Conservation (phyloP, 352 stramenopile genomes). For the Pythium aristosporum region DNA sequence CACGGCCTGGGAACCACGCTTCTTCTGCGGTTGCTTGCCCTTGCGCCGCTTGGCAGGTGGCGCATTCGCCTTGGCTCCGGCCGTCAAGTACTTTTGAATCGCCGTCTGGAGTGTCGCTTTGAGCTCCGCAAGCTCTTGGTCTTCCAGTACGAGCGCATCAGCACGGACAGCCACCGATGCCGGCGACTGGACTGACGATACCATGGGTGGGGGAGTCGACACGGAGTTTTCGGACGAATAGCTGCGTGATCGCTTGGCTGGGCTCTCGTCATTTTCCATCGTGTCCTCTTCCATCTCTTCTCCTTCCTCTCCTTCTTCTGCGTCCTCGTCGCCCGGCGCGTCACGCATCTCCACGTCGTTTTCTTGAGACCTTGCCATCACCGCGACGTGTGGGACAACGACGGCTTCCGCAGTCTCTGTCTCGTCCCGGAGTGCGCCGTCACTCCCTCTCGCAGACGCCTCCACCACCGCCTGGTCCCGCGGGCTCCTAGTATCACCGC, state of each 20-base stretch:
- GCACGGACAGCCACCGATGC: conserved; percentile 26
- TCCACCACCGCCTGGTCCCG: neutral
- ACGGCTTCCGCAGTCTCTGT: neutral
- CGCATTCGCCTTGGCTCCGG: conserved; percentile 24
- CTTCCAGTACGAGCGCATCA: conserved; percentile 34
- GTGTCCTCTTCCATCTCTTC: conserved; percentile 13
- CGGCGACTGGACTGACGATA: conserved; percentile 13
- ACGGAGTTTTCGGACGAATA: conserved; percentile 16
- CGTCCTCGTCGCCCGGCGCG: neutral
- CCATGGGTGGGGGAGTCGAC: conserved; percentile 11
- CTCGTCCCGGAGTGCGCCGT: neutral
- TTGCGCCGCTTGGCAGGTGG: conserved; percentile 48
- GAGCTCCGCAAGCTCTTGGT: conserved; percentile 39
- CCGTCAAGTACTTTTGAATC: conserved; percentile 32
- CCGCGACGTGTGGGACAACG: neutral
- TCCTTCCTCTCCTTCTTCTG: neutral
- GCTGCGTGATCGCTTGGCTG: conserved; percentile 9
- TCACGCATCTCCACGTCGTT: neutral
- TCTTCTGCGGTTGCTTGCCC: conserved; percentile 45
- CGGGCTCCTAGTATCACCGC: neutral
- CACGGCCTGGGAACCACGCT: conserved; percentile 32
- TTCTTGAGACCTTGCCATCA: conserved; percentile 5
- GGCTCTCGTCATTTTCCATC: conserved; percentile 5
- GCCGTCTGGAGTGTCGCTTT: conserved; percentile 41
- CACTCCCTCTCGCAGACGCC: neutral